These are phyloP conservation scores for Nemania abortiva DNA, from an alignment of 2,329 filamentous ascomycete genomes.

Conservation along the genomic window DNA sequence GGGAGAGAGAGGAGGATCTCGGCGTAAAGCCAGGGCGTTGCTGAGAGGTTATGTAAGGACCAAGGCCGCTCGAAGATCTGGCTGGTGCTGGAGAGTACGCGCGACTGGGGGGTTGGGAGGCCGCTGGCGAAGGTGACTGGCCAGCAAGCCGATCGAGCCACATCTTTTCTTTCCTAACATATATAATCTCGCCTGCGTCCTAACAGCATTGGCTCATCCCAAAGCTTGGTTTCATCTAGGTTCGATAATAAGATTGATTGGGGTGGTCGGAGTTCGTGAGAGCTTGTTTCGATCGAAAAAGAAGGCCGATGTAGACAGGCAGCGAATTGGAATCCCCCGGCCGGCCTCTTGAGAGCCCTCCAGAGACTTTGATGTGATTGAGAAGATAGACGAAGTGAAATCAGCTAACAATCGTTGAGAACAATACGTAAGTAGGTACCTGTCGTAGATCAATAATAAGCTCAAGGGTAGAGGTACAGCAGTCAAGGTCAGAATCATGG, in stretches of 20 bases:
- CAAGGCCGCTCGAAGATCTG: slow-evolving; percentile 75
- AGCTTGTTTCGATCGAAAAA: not conserved
- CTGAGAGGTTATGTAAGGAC: slow-evolving; percentile 75
- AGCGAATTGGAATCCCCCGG: not conserved
- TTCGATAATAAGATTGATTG: not conserved
- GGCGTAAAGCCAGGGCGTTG: slow-evolving; percentile 74
- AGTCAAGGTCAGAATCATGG: no score
- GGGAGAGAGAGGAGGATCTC: slow-evolving; percentile 78
- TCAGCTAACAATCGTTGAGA: not conserved
- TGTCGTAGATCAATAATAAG: not conserved
- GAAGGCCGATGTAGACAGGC: not conserved
- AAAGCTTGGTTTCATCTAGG: slow-evolving; percentile 33
- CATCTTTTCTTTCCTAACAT: slow-evolving; percentile 65
- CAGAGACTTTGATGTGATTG: not conserved
- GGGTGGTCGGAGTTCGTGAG: not conserved
- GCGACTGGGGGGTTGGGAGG: slow-evolving; percentile 69
- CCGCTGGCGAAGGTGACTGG: slow-evolving; percentile 71
- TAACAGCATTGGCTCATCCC: slow-evolving; percentile 35
- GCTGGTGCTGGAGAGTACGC: slow-evolving; percentile 78
- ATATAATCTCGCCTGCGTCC: slow-evolving; percentile 37
- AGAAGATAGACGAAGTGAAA: slow-evolving; percentile 6
- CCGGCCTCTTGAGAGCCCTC: not conserved
- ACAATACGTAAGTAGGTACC: not conserved
- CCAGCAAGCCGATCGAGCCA: slow-evolving; percentile 90
- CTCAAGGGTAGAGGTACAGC: no score